Conservation (phyloP, 768 basidiomycete species). For the Agaricus subrufescens region DNA sequence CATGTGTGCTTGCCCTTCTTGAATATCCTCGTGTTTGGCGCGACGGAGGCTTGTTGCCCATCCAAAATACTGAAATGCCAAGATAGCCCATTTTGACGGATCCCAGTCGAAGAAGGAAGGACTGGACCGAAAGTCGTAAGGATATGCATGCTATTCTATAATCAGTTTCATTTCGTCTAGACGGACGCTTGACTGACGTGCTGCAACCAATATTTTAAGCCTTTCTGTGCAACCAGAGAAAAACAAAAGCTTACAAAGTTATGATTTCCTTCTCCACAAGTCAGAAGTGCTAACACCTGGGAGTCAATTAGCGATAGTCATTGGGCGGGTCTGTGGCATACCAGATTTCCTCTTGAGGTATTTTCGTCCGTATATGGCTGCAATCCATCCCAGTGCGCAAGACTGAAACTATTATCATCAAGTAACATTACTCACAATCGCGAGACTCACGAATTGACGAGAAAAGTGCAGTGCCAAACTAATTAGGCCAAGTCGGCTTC, state of each 20-base stretch:
- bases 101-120: conserved; percentile 65
- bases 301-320: background rate
- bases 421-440: background rate
- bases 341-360: conserved; percentile 70
- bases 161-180: background rate
- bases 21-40: conserved; percentile 44
- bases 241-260: conserved; percentile 50
- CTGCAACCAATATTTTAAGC: background rate
- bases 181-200: conserved; percentile 6
- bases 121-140: conserved; percentile 73
- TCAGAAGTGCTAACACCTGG: conserved; percentile 63
- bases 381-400: conserved; percentile 79
- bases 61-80: conserved; percentile 42
- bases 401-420: conserved; percentile 24
- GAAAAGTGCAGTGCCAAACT: conserved; percentile 74
- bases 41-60: conserved; percentile 44
- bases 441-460: conserved; percentile 58
- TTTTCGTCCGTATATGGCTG: conserved; percentile 81
- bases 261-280: conserved; percentile 76
- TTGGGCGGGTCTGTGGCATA: conserved; percentile 24
- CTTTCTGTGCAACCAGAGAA: background rate
- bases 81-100: conserved; percentile 77
- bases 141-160: conserved; percentile 60
- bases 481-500: background rate
- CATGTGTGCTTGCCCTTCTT: conserved; percentile 46